Percentiles rank a stretch among this genome's conserved stretches.
These are phyloP conservation scores for Lyophyllum shimeji DNA, from an alignment of 768 basidiomycete species.

Conservation along the genomic window DNA sequence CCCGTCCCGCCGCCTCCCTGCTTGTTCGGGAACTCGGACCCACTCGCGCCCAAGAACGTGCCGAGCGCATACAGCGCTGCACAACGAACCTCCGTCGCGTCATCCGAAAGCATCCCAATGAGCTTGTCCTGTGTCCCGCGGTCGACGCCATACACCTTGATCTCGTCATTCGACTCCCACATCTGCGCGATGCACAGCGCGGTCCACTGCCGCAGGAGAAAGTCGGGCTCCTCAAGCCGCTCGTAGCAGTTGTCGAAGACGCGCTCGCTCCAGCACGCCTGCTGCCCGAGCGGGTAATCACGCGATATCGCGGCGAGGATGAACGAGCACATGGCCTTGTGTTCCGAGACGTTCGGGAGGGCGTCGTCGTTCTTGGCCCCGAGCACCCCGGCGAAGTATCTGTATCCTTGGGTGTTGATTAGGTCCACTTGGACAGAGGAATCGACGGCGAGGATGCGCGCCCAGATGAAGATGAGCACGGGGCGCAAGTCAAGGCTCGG, in stretches of 20 bases:
- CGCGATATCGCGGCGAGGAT: slow-evolving; percentile 88
- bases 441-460: slow-evolving; percentile 96
- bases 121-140: slow-evolving; percentile 80
- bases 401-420: slow-evolving; percentile 78
- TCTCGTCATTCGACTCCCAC: slow-evolving; percentile 92
- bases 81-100: slow-evolving; percentile 89
- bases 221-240: slow-evolving; percentile 86
- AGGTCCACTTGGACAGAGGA: slow-evolving; percentile 89
- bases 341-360: slow-evolving; percentile 93
- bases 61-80: slow-evolving; percentile 91
- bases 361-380: slow-evolving; percentile 64
- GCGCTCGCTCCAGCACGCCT: slow-evolving; percentile 74
- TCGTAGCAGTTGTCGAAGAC: slow-evolving; percentile 89
- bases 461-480: slow-evolving; percentile 98
- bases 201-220: slow-evolving; percentile 91
- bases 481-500: slow-evolving; percentile 95
- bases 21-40: slow-evolving; percentile 62
- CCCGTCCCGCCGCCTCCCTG: slow-evolving; percentile 86
- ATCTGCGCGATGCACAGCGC: slow-evolving; percentile 91
- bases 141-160: slow-evolving; percentile 81
- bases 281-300: slow-evolving; percentile 86
- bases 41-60: slow-evolving; percentile 90
- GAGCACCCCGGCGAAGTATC: slow-evolving; percentile 82
- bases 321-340: slow-evolving; percentile 98
- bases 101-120: slow-evolving; percentile 76